phyloP scores from a whole-genome alignment of 345 rosid species.

The Arabis alpina region DNA sequence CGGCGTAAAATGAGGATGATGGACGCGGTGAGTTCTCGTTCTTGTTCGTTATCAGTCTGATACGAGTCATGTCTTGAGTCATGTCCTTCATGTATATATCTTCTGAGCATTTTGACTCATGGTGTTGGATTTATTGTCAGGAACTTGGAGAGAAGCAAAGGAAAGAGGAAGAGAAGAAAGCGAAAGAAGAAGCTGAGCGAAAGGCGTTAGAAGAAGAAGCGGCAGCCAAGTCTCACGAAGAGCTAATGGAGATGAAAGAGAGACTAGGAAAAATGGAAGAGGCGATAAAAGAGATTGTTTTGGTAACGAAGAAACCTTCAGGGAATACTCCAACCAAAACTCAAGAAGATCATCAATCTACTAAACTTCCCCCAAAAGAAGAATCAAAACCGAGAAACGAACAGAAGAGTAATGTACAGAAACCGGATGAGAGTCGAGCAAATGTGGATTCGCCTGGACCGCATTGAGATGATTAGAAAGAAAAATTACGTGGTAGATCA shows the following conservation, averaged over 20 bases:
- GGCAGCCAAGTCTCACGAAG: constrained; percentile 45
- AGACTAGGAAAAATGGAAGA: constrained; percentile 79
- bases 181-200: constrained; percentile 52
- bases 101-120: constrained; percentile 6
- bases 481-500: constrained; percentile 17
- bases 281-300: constrained; percentile 62
- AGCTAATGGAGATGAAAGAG: constrained; percentile 61
- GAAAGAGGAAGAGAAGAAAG: constrained; percentile 61
- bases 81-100: neutral
- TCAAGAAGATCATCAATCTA: constrained; percentile 42
- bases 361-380: constrained; percentile 31
- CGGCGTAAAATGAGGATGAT: constrained; percentile 77
- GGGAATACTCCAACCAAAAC: constrained; percentile 38
- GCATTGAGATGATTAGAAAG: constrained; percentile 22
- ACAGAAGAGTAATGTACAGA: constrained; percentile 17
- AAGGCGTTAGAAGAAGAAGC: constrained; percentile 52
- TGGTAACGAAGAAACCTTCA: constrained; percentile 60
- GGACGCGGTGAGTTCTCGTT: constrained; percentile 64
- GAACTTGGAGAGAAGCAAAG: constrained; percentile 65
- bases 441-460: constrained; percentile 16
- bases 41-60: neutral
- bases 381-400: constrained; percentile 20
- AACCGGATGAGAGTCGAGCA: constrained; percentile 9
- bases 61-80: neutral
- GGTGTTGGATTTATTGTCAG: constrained; percentile 39